A percentile compares a stretch with the other conserved stretches of the same genome.
Conservation (phyloP, 1,284 basidiomycete genomes). For the Trametes hirsuta region DNA sequence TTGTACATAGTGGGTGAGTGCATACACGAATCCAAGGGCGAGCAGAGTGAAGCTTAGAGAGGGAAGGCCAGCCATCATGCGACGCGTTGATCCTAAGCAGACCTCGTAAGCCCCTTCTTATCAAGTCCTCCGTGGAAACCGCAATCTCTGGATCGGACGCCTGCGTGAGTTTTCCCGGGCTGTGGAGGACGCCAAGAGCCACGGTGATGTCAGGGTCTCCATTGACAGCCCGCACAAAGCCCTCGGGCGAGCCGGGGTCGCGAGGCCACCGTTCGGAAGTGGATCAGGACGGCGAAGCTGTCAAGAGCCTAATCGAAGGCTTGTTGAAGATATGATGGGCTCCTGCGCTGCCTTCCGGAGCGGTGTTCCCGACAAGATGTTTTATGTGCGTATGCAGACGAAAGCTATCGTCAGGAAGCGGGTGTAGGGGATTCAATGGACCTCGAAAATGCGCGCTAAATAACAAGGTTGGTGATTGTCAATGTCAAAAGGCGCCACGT, state of each 20-base stretch:
- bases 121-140: not conserved
- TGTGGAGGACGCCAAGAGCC: conserved; percentile 1
- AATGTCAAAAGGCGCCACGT: not conserved
- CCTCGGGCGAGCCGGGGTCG: conserved; percentile 2
- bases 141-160: conserved; percentile 2
- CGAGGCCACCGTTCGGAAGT: not conserved
- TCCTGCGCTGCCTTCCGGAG: not conserved
- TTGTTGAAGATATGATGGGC: not conserved
- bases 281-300: conserved; percentile 2
- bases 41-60: not conserved
- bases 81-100: not conserved
- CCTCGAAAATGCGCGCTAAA: not conserved
- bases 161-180: conserved; percentile 1
- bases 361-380: not conserved
- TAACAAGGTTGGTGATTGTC: not conserved
- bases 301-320: conserved; percentile 4
- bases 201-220: conserved; percentile 6
- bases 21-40: not conserved
- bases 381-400: not conserved
- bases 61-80: not conserved
- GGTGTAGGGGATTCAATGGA: not conserved
- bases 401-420: not conserved
- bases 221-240: not conserved
- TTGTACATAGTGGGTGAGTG: not conserved
- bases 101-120: not conserved